Conservation (phyloP, 768 basidiomycete species). For the Suillus occidentalis region DNA sequence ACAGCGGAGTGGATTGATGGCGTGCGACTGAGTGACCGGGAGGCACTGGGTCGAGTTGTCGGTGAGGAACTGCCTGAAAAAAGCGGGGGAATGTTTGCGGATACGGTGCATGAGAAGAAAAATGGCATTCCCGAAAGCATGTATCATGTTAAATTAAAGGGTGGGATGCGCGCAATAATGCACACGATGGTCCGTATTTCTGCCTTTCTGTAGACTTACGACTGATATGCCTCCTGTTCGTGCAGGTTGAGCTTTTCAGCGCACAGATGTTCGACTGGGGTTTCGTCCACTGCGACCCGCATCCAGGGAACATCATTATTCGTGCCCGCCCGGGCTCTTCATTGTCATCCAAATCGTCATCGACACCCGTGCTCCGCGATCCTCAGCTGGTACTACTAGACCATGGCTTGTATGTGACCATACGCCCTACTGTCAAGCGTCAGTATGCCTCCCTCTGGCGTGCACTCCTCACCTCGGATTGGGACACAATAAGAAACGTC, state of each 20-base stretch:
- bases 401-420: conserved; percentile 85
- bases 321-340: conserved; percentile 41
- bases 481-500: conserved; percentile 48
- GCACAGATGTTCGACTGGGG: conserved; percentile 93
- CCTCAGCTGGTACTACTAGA: conserved; percentile 84
- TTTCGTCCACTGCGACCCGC: conserved; percentile 80
- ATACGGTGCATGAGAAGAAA: background rate
- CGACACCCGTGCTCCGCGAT: conserved; percentile 42
- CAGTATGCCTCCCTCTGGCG: conserved; percentile 84
- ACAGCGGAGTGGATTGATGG: conserved; percentile 86
- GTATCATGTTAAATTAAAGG: conserved; percentile 38
- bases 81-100: conserved; percentile 2
- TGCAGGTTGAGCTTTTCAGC: conserved; percentile 68
- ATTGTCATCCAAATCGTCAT: background rate
- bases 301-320: conserved; percentile 79
- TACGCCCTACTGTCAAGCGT: conserved; percentile 63
- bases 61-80: conserved; percentile 36
- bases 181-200: conserved; percentile 56
- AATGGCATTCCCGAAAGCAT: conserved; percentile 2
- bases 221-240: background rate
- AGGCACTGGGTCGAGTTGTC: conserved; percentile 56
- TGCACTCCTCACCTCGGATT: conserved; percentile 57
- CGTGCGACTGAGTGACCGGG: conserved; percentile 67
- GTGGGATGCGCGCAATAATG: conserved; percentile 70
- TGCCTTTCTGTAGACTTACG: background rate